These are phyloP conservation scores for Chalciporus chontae DNA, from an alignment of 768 basidiomycete genomes.

Conservation along the genomic window DNA sequence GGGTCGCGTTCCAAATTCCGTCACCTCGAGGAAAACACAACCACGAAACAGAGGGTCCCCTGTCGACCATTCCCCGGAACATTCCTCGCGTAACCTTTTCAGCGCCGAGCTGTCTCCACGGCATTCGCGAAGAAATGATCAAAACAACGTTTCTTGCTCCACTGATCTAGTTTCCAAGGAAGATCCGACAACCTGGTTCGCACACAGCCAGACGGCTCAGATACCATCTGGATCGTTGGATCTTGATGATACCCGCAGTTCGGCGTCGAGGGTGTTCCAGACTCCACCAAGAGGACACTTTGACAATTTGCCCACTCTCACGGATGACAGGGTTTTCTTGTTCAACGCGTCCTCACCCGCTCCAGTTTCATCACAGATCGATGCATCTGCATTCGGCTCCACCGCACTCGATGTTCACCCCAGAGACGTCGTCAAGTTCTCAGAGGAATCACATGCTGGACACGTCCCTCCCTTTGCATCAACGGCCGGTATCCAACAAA, in stretches of 20 bases:
- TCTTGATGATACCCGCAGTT: neutral
- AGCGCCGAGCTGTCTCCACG: neutral
- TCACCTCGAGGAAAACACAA: neutral
- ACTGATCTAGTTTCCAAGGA: conserved; percentile 4
- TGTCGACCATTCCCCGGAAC: neutral
- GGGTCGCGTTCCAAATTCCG: neutral
- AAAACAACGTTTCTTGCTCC: conserved; percentile 8
- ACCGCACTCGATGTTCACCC: conserved; percentile 10
- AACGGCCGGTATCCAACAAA: neutral
- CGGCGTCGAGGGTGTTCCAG: neutral
- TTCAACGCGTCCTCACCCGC: neutral
- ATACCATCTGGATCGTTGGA: neutral
- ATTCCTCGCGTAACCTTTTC: neutral
- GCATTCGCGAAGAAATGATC: neutral
- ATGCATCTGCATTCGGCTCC: conserved; percentile 3
- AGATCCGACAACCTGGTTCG: neutral
- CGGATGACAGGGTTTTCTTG: neutral
- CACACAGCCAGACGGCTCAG: neutral
- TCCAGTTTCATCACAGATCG: neutral
- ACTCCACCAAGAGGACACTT: neutral
- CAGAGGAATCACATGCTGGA: neutral
- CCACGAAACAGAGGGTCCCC: conserved; percentile 2
- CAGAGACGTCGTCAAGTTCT: neutral
- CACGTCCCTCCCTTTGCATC: neutral
- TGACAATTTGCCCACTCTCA: neutral